These are phyloP conservation scores for Podospora comata DNA, from an alignment of 495 filamentous ascomycete species.

Conservation along the genomic window DNA sequence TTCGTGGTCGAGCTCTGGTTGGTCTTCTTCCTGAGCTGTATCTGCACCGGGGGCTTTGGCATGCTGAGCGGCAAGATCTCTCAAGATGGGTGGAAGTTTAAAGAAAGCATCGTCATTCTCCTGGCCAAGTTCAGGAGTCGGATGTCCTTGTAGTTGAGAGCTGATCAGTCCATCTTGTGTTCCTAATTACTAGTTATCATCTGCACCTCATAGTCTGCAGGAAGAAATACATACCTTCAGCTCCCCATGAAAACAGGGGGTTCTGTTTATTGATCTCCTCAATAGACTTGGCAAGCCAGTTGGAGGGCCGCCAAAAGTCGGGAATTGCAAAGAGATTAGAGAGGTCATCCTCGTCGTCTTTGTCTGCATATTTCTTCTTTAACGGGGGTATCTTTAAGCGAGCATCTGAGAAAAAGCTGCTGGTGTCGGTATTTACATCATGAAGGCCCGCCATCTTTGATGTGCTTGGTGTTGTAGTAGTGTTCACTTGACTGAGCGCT, in stretches of 20 bases:
- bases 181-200: background rate
- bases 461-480: background rate
- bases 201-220: background rate
- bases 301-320: constrained; percentile 56
- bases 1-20: constrained; percentile 13
- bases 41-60: constrained; percentile 4
- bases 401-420: background rate
- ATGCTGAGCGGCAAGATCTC: constrained; percentile 33
- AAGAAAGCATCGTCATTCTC: constrained; percentile 39
- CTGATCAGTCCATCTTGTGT: background rate
- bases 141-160: background rate
- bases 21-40: constrained; percentile 11
- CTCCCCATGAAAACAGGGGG: constrained; percentile 32
- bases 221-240: constrained; percentile 17
- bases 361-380: constrained; percentile 16
- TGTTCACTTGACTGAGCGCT: background rate
- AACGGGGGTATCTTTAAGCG: background rate
- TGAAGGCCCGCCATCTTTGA: background rate
- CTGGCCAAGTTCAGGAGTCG: background rate
- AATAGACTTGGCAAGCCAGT: constrained; percentile 29
- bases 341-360: constrained; percentile 47
- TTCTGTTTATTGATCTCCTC: constrained; percentile 17
- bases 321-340: constrained; percentile 69
- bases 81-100: constrained; percentile 37
- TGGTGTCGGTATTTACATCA: background rate